Evolutionary conservation across 2,329 filamentous ascomycete genomes (phyloP), one percentile per base, ranked within the genome.

Genomic region (Geosmithia putterillii): DNA sequence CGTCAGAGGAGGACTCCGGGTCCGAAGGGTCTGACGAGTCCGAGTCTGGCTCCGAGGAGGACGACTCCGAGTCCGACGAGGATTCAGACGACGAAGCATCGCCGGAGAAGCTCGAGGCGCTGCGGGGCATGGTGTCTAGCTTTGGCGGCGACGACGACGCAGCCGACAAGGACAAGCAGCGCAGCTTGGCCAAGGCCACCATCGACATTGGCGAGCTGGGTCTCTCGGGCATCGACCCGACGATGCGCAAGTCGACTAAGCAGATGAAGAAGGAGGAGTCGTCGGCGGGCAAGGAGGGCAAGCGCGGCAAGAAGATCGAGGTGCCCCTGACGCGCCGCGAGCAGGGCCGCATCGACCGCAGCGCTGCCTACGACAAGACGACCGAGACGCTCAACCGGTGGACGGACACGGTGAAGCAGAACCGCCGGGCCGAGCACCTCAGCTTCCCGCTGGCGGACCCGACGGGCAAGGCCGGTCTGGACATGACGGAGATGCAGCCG

Each of bases 341-440:
- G 53, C 90, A 96, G 60, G 88, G 89, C 57, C 79, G 81, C 41
- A 64, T 95, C 15, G 83, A 94, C 54, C 85, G 92, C 42, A 70
- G 71, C 42, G 87, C 80, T 20, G 92, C 92, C 3, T 94, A 89
- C 53, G 79, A 88, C 32, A 89, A 95, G 68, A 89, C 87, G 42
- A 95, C 94, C 54, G 83, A 95, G 61, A 90, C 88, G 0, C 70
- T 98, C 21, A 80, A 86, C 49, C 79, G 87, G 53, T 98, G 92
- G 92, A 83, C 83, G 25, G 90, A 95, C 47, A 96, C 92, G 0
- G 88, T 98, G 55, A 94, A 95, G 64, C 79, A 86, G 25, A 95
- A 95, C 61, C 83, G 92, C 46, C 76, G 87, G 52, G 89, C 90
- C 1, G 92, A 96, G 49, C 87, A 95, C 59, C 69, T 98, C 12